Base-by-base conservation (phyloP, 2,329 filamentous ascomycete genomes). In the Venturia asperata region DNA sequence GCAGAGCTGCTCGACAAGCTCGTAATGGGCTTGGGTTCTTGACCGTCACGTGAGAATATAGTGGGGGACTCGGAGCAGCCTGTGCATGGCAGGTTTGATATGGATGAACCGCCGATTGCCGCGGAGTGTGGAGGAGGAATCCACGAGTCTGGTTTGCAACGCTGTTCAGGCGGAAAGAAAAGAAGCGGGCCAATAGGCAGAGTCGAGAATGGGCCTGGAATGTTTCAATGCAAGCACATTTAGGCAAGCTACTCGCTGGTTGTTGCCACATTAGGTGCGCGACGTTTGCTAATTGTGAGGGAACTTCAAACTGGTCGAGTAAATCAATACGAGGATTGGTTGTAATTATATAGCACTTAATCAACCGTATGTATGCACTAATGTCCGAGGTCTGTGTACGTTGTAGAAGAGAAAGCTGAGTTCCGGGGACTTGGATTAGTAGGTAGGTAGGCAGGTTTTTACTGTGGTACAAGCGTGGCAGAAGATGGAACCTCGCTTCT, bases 21-120 rank as follows among this genome's bases (percentile, higher is more conserved):
- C 80, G 85, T 64, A 78, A 80, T 64, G 85, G 85, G 0, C 77
- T 85, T 66, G 85, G 82, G 0, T 84, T 87, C 68, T 77, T 87
- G 69, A 78, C 77, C 68, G 80, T 87, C 30, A 86, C 84, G 74
- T 86, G 72, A 77, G 67, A 27, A 15, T 21, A 52, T 49, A 27
- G 30, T 30, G 10, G 19, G 52, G 17, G 19, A 37, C n/a, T n/a
- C n/a, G n/a, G n/a, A n/a, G 10, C 27, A n/a, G 47, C 30, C 52
- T 13, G 7, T 41, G 39, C 39, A 41, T 11, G 39, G 39, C 24
- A 4, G 49, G 5, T 30, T 37, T 58, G 27, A 3, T 13, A 37
- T 15, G 52, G 52, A 58, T 17, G 17, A 58, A 37, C 52, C 30
- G 52, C 19, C 27, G 30, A 37, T 11, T 56, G 49, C 24, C 4